phyloP scores from a whole-genome alignment of 352 stramenopile genomes.

The Pseudoperonospora humuli region DNA sequence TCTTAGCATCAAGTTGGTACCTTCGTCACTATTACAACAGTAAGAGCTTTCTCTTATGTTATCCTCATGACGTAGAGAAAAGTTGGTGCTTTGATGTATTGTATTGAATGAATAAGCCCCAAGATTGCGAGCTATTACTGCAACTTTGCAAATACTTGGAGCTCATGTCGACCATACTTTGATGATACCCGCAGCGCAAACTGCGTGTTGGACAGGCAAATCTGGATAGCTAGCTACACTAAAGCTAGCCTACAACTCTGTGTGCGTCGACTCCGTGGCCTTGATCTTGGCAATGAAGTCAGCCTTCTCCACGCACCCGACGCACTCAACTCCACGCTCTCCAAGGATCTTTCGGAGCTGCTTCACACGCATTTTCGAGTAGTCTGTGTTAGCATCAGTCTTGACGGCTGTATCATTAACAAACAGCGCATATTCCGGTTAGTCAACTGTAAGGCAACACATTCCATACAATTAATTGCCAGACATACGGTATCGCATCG shows the following conservation, averaged over 20 bases:
- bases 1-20: no score
- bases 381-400: constrained; percentile 91
- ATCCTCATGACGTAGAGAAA: no score
- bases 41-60: no score
- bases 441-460: neutral
- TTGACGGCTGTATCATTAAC: constrained; percentile 72
- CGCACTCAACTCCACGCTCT: constrained; percentile 89
- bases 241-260: constrained; percentile 52
- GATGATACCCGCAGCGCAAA: no score
- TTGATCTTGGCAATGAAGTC: constrained; percentile 94
- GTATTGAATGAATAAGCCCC: constrained; percentile 22
- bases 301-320: constrained; percentile 91
- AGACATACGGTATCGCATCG: constrained; percentile 89
- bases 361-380: constrained; percentile 92
- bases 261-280: constrained; percentile 80
- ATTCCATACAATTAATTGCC: neutral
- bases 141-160: neutral
- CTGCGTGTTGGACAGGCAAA: no score
- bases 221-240: neutral
- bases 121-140: neutral
- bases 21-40: no score
- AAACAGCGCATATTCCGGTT: neutral
- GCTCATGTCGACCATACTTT: no score
- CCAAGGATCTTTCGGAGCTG: constrained; percentile 91
- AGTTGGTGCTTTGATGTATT: constrained; percentile 6